Evolutionary conservation across 768 basidiomycete genomes (phyloP), one percentile per base, ranked within the genome.

Genomic region (Phanerochaete sordida): DNA sequence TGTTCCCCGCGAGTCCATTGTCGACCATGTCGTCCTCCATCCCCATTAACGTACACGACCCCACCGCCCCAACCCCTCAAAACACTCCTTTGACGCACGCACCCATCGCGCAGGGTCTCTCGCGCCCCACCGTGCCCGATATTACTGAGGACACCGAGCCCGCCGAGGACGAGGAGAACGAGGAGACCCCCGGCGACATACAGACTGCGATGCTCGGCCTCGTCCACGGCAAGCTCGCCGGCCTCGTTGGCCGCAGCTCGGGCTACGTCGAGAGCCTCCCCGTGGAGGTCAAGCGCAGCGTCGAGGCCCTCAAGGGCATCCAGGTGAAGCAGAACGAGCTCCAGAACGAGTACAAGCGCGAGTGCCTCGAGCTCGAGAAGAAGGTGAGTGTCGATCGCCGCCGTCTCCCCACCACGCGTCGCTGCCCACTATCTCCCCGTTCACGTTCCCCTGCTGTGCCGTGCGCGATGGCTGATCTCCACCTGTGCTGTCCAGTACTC

Each of bases 261-360:
- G 95, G 95, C 15, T 99, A 99, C 77, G 85, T 99, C 77, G 94
- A 98, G 77, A 81, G 79, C 67, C 83, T 98, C 53, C 90, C 95
- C 12, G 75, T 81, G 48, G 85, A 88, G 46, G 85, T 95, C 69
- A 91, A 91, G 77, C 79, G 85, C 74, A 90, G 86, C 68, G 76
- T 99, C 67, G 91, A 95, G 76, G 96, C 87, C 16, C 80, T 99
- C 70, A 96, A 97, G 74, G 96, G 95, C 55, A 82, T 99, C 46
- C 96, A 98, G 75, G 85, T 85, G 67, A 88, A 93, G 77, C 94
- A 97, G 74, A 85, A 87, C 65, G 88, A 93, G 67, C 82, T 98
- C 46, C 93, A 97, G 72, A 90, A 90, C 68, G 84, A 94, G 80
- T 93, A 95, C 81, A 97, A 98, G 76, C 84, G 87, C 70, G 96